Percentiles rank a stretch among this genome's conserved stretches.
These are phyloP conservation scores for Colletotrichum sp. DNA, from an alignment of 2,329 filamentous ascomycete genomes.

Conservation along the genomic window DNA sequence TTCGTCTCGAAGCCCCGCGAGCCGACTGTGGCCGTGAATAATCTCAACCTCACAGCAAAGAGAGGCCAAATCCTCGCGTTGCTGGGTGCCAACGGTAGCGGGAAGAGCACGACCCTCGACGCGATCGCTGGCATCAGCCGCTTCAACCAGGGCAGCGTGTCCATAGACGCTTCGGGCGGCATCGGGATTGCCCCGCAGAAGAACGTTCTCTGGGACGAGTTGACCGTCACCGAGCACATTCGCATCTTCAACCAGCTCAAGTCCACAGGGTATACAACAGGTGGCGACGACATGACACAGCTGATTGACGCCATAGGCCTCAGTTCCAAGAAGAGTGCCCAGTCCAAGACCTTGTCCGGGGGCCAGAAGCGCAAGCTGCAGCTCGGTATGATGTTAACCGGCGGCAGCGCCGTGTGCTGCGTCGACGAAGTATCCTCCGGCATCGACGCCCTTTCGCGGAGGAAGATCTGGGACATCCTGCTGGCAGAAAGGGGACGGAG, in stretches of 20 bases:
- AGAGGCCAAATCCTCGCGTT: constrained; percentile 86
- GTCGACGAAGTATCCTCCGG: constrained; percentile 79
- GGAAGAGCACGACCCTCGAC: constrained; percentile 73
- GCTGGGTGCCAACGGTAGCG: constrained; percentile 71
- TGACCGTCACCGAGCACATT: constrained; percentile 76
- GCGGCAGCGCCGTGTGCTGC: constrained; percentile 73
- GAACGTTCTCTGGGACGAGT: constrained; percentile 76
- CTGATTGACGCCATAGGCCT: constrained; percentile 70
- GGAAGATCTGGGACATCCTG: constrained; percentile 60
- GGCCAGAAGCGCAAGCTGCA: constrained; percentile 81
- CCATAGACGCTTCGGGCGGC: constrained; percentile 77
- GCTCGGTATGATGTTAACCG: constrained; percentile 80
- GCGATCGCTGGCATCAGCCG: constrained; percentile 32
- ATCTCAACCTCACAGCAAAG: constrained; percentile 72
- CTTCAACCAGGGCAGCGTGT: constrained; percentile 64
- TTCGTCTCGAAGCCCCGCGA: constrained; percentile 54
- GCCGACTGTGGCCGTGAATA: constrained; percentile 77
- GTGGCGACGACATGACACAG: constrained; percentile 45
- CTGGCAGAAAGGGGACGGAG: constrained; percentile 68
- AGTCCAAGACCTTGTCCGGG: constrained; percentile 70
- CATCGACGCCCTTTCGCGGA: constrained; percentile 71
- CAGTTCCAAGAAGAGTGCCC: constrained; percentile 63
- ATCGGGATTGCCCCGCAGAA: constrained; percentile 75
- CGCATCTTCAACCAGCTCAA: constrained; percentile 74
- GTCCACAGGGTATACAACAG: constrained; percentile 49